Evolutionary conservation across 257 asterid genomes (phyloP).

Genomic region (Solanum pennellii): DNA sequence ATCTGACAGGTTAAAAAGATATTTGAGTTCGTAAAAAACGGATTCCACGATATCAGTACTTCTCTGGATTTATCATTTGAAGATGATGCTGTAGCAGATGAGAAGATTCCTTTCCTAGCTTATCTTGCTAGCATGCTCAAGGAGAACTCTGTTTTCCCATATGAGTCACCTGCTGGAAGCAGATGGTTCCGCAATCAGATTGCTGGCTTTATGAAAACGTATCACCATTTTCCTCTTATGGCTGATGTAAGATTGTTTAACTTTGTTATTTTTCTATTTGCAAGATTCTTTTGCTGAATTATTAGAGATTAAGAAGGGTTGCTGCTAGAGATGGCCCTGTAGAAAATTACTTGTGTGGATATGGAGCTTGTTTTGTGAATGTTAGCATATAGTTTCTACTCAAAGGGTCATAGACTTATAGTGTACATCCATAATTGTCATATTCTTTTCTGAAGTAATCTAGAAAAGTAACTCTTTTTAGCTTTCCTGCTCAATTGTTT

Average conservation of each 20-base stretch:
- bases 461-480: neutral
- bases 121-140: constrained; percentile 82
- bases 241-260: constrained; percentile 61
- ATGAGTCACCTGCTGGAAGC: constrained; percentile 97
- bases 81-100: constrained; percentile 97
- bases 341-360: neutral
- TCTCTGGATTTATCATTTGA: constrained; percentile 90
- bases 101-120: constrained; percentile 95
- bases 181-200: constrained; percentile 73
- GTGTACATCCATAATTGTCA: neutral
- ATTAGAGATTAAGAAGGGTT: neutral
- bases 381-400: neutral
- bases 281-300: neutral
- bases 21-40: constrained; percentile 82
- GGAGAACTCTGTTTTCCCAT: constrained; percentile 66
- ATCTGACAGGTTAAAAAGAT: constrained; percentile 74
- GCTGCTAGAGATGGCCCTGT: neutral
- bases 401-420: neutral
- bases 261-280: neutral
- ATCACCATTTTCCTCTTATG: constrained; percentile 85
- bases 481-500: neutral
- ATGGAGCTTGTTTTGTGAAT: neutral
- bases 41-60: constrained; percentile 80
- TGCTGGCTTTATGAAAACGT: constrained; percentile 82
- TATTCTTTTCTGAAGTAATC: neutral